phyloP scores from a whole-genome alignment of 1,284 basidiomycete species.

The Trichosporon sp. region DNA sequence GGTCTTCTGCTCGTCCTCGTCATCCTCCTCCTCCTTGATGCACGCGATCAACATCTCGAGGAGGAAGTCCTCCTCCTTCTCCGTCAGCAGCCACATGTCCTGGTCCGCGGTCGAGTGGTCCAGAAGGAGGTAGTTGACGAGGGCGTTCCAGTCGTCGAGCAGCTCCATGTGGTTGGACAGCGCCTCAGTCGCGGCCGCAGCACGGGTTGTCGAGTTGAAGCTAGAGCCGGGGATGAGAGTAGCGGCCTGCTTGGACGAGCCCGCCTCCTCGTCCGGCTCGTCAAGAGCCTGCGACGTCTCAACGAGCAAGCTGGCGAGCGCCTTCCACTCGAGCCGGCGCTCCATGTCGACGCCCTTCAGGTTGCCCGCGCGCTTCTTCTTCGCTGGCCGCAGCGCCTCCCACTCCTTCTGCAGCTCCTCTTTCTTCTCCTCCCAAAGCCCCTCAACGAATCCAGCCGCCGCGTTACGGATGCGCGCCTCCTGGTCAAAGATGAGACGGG shows the following conservation, averaged over 20 bases:
- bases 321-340: conserved; percentile 56
- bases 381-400: conserved; percentile 36
- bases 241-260: conserved; percentile 5
- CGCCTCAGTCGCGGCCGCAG: conserved; percentile 79
- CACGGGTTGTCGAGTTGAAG: conserved; percentile 42
- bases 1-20: conserved; percentile 79
- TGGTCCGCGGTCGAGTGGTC: conserved; percentile 73
- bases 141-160: conserved; percentile 77
- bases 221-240: conserved; percentile 19
- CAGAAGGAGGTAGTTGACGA: conserved; percentile 78
- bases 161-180: conserved; percentile 79
- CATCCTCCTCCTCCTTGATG: conserved; percentile 63
- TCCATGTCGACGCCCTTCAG: conserved; percentile 43
- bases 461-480: conserved; percentile 81
- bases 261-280: conserved; percentile 37
- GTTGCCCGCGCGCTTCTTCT: conserved; percentile 49
- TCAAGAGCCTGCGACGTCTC: conserved; percentile 58
- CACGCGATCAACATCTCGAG: conserved; percentile 79
- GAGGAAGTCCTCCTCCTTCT: conserved; percentile 60
- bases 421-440: conserved; percentile 75
- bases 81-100: conserved; percentile 50
- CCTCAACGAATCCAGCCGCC: conserved; percentile 76
- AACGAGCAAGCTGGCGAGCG: conserved; percentile 58
- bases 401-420: conserved; percentile 61
- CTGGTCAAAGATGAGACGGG: conserved; percentile 82